These are phyloP conservation scores for thale cress (Arabidopsis thaliana) DNA, from an alignment of 345 rosid genomes.

Conservation along the genomic window DNA sequence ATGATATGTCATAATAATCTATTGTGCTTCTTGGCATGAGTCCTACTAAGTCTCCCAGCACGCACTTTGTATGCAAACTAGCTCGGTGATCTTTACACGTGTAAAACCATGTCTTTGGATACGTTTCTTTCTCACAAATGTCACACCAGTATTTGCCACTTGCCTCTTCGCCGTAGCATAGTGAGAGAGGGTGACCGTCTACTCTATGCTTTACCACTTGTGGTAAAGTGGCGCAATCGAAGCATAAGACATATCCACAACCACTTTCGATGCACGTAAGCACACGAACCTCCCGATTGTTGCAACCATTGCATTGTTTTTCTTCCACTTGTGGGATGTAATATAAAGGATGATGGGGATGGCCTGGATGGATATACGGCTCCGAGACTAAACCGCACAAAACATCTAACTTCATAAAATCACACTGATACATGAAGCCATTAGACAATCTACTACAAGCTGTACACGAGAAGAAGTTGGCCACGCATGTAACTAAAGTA, in stretches of 20 bases:
- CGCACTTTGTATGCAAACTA: not conserved
- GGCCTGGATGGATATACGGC: constrained; percentile 3
- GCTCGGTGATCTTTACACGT: not conserved
- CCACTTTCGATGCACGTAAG: not conserved
- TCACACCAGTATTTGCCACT: not conserved
- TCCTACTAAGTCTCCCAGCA: not conserved
- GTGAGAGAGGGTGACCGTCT: not conserved
- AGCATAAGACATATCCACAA: not conserved
- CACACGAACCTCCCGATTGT: accelerated
- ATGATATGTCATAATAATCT: no score
- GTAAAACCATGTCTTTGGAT: not conserved
- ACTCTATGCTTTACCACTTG: not conserved
- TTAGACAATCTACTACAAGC: no score
- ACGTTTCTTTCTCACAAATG: not conserved
- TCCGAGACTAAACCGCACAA: not conserved
- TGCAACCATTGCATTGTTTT: not conserved
- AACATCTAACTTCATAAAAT: not conserved
- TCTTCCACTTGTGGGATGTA: not conserved
- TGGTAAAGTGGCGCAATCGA: not conserved
- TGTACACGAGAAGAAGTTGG: no score
- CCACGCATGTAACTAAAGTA: constrained; percentile 4
- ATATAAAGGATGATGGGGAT: not conserved
- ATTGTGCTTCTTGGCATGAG: not conserved
- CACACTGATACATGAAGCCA: no score
- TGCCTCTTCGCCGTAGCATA: not conserved